These are phyloP conservation scores for Trypanosoma boissoni DNA, from an alignment of 208 protist species.

Conservation along the genomic window DNA sequence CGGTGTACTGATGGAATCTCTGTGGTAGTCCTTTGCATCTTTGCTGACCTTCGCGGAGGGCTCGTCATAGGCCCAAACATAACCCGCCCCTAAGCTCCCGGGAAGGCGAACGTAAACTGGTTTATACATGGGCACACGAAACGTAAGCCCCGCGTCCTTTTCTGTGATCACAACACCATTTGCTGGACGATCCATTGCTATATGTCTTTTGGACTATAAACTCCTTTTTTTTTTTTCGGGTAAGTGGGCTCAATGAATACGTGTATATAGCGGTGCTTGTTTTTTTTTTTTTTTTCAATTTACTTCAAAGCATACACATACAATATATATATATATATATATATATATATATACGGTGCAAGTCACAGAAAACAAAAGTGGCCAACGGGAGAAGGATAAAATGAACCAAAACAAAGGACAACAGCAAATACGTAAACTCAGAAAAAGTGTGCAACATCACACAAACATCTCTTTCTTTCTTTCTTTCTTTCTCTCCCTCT, in stretches of 20 bases:
- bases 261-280: constrained; percentile 5
- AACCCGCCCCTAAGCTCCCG: constrained; percentile 10
- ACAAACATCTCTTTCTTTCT: too few relatives aligned
- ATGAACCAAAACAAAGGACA: too few relatives aligned
- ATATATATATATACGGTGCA: neutral
- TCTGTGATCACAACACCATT: constrained; percentile 8
- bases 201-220: too few relatives aligned
- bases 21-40: neutral
- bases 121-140: neutral
- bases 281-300: too few relatives aligned
- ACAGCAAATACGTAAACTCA: too few relatives aligned
- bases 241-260: constrained; percentile 10
- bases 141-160: constrained; percentile 1
- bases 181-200: neutral
- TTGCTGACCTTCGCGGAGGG: neutral
- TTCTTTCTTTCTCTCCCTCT: neutral
- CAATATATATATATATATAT: neutral
- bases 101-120: constrained; percentile 3
- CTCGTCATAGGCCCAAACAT: constrained; percentile 6
- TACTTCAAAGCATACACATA: too few relatives aligned
- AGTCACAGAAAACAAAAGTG: too few relatives aligned
- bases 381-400: too few relatives aligned
- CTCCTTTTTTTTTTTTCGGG: constrained; percentile 19
- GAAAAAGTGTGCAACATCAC: too few relatives aligned
- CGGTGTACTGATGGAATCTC: neutral